A percentile compares a stretch with the other conserved stretches of the same genome.
These are phyloP conservation scores for Phytophthora colocasiae DNA, from an alignment of 352 stramenopile species.

Conservation along the genomic window DNA sequence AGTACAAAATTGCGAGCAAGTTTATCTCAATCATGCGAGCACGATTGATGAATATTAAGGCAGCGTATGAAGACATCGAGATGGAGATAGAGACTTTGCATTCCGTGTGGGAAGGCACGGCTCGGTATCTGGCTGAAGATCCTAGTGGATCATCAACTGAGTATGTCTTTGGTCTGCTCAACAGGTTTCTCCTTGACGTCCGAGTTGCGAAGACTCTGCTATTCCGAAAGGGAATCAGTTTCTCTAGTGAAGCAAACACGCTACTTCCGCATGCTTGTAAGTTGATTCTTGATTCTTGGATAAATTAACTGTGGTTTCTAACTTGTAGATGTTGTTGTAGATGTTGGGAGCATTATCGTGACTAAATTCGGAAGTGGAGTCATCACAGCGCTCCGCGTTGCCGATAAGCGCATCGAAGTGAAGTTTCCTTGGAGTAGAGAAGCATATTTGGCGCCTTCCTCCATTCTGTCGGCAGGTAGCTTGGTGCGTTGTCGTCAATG, in stretches of 20 bases:
- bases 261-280: slow-evolving; percentile 55
- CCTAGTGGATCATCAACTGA: slow-evolving; percentile 63
- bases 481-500: slow-evolving; percentile 59
- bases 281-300: neutral
- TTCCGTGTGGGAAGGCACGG: slow-evolving; percentile 67
- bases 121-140: slow-evolving; percentile 76
- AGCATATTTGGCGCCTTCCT: slow-evolving; percentile 57
- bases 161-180: slow-evolving; percentile 71
- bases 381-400: slow-evolving; percentile 64
- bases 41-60: slow-evolving; percentile 59
- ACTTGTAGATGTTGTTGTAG: slow-evolving; percentile 19
- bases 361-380: slow-evolving; percentile 70
- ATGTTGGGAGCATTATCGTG: slow-evolving; percentile 71
- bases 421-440: slow-evolving; percentile 75
- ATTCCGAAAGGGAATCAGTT: slow-evolving; percentile 63
- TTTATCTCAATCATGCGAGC: slow-evolving; percentile 67
- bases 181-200: slow-evolving; percentile 81
- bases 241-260: slow-evolving; percentile 39
- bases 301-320: neutral
- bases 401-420: slow-evolving; percentile 67
- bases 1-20: slow-evolving; percentile 62
- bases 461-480: slow-evolving; percentile 53
- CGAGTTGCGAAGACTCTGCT: slow-evolving; percentile 74
- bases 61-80: slow-evolving; percentile 64
- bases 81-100: slow-evolving; percentile 69